Percentiles rank a stretch among this genome's conserved stretches.
These are phyloP conservation scores for Yamadazyma sp. DNA, from an alignment of 1,139 yeast genomes.

Conservation along the genomic window DNA sequence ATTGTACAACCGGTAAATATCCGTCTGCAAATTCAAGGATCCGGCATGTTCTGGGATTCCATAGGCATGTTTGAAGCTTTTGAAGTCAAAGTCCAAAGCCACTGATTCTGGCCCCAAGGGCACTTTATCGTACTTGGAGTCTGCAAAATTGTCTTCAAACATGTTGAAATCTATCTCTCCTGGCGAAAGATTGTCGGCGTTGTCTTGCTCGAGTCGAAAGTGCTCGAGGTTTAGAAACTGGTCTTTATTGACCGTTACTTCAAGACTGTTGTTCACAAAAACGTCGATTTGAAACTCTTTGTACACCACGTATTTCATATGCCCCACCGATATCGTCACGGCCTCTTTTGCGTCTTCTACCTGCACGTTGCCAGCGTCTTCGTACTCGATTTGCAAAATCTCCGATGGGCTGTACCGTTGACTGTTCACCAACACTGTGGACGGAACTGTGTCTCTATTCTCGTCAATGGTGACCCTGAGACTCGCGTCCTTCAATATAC, in stretches of 20 bases:
- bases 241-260: slow-evolving; percentile 65
- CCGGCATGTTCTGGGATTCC: slow-evolving; percentile 98
- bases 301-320: slow-evolving; percentile 4
- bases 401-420: slow-evolving; percentile 58
- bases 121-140: slow-evolving; percentile 56
- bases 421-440: slow-evolving; percentile 20
- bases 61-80: slow-evolving; percentile 61
- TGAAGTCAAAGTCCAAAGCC: slow-evolving; percentile 72
- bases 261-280: slow-evolving; percentile 40
- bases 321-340: background rate
- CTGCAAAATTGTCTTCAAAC: slow-evolving; percentile 61
- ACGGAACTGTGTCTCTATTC: slow-evolving; percentile 27
- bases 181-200: slow-evolving; percentile 41
- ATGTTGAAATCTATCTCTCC: slow-evolving; percentile 59
- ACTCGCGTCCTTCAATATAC: slow-evolving; percentile 53
- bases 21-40: slow-evolving; percentile 67
- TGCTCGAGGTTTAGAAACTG: slow-evolving; percentile 80
- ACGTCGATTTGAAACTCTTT: slow-evolving; percentile 51
- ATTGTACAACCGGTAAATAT: slow-evolving; percentile 79
- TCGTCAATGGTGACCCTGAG: slow-evolving; percentile 69
- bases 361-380: background rate
- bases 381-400: slow-evolving; percentile 1
- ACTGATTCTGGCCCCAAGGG: slow-evolving; percentile 92
- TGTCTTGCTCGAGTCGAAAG: slow-evolving; percentile 47
- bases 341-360: background rate